Evolutionary conservation across 305 asterid species (phyloP).

Genomic region (Solanum aculeatissimum): DNA sequence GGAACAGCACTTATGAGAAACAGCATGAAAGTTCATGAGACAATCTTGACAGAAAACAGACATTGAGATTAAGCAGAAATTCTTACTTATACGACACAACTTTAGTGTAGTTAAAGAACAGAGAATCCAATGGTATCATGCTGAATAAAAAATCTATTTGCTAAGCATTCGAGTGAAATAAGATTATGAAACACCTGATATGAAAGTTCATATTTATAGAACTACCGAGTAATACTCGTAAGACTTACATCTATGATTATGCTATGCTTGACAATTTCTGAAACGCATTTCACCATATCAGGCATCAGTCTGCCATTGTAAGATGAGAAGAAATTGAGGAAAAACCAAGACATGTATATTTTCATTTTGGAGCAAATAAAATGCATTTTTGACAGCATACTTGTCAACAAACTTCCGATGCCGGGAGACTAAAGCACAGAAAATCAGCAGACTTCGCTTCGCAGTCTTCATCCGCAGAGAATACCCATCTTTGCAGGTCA

Average conservation of each 20-base stretch:
- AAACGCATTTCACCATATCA: slow-evolving; percentile 14
- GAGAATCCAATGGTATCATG: background rate
- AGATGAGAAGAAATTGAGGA: background rate
- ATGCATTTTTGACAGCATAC: slow-evolving; percentile 11
- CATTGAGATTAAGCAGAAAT: background rate
- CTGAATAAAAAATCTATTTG: background rate
- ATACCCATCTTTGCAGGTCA: slow-evolving; percentile 6
- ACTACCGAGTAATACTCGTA: background rate
- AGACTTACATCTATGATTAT: slow-evolving; percentile 23
- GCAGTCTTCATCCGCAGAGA: slow-evolving; percentile 23
- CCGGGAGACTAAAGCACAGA: slow-evolving; percentile 28
- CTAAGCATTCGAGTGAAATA: background rate
- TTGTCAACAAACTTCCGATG: slow-evolving; percentile 33
- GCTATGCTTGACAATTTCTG: slow-evolving; percentile 22
- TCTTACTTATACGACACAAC: background rate
- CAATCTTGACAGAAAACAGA: background rate
- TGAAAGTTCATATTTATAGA: background rate
- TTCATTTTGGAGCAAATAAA: background rate
- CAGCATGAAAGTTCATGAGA: background rate
- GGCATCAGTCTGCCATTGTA: slow-evolving; percentile 29
- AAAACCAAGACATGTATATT: background rate
- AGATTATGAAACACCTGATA: background rate
- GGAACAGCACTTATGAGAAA: background rate
- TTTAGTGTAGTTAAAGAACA: background rate
- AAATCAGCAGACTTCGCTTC: slow-evolving; percentile 33